Percentiles rank a stretch among this genome's conserved stretches.
Conservation (phyloP, 192 early-diverging fungal species). For the Coemansia sp. region DNA sequence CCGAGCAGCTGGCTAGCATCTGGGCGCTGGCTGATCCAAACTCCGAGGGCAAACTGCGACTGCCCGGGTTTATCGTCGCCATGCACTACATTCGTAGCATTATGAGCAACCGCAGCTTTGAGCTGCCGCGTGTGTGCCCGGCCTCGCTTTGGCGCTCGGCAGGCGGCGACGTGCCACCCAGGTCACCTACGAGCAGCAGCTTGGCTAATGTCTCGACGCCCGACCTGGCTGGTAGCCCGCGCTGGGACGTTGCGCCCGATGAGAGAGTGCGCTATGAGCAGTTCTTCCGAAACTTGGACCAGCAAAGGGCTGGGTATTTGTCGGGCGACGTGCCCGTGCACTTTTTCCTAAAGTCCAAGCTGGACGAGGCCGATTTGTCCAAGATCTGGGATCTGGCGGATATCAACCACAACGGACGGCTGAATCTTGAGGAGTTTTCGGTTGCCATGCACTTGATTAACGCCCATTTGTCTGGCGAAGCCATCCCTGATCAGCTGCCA, state of each 20-base stretch:
- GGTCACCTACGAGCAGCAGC: conserved; percentile 26
- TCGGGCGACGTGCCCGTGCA: conserved; percentile 72
- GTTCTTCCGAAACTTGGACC: conserved; percentile 80
- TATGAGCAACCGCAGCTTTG: conserved; percentile 71
- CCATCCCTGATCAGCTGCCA: conserved; percentile 58
- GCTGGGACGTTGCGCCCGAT: conserved; percentile 77
- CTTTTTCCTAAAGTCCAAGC: conserved; percentile 81
- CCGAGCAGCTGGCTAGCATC: conserved; percentile 76
- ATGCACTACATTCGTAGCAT: conserved; percentile 87
- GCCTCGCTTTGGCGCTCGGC: conserved; percentile 60
- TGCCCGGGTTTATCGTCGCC: conserved; percentile 86
- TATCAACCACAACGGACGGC: conserved; percentile 61
- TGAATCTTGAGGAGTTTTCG: conserved; percentile 75
- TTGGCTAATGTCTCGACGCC: conserved; percentile 31
- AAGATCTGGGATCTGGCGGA: conserved; percentile 84
- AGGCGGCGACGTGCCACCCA: conserved; percentile 52
- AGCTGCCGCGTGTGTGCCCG: conserved; percentile 74
- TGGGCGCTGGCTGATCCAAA: conserved; percentile 87
- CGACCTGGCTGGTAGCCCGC: conserved; percentile 24
- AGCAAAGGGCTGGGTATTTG: conserved; percentile 62
- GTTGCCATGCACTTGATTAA: conserved; percentile 83
- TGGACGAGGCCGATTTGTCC: conserved; percentile 68
- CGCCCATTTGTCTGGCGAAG: conserved; percentile 57
- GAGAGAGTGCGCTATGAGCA: conserved; percentile 76
- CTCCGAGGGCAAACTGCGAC: conserved; percentile 68